These are phyloP conservation scores for Saururus chinensis DNA, from an alignment of 164 flowering plant species.

Conservation along the genomic window DNA sequence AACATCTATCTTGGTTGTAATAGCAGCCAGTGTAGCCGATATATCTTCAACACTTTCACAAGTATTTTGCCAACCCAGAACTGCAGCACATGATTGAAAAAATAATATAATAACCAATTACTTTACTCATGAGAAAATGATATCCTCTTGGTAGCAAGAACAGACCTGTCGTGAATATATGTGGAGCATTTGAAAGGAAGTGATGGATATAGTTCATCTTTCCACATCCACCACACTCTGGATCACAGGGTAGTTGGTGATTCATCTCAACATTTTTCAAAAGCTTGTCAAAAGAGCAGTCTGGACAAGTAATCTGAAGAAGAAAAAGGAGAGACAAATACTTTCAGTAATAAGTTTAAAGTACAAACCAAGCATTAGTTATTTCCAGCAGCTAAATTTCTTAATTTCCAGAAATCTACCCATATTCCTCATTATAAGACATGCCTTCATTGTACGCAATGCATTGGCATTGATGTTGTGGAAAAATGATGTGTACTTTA, in stretches of 20 bases:
- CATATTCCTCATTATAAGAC: constrained; percentile 1
- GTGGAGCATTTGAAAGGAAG: constrained; percentile 65
- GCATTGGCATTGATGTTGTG: constrained; percentile 93
- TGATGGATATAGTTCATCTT: constrained; percentile 75
- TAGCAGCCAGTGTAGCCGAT: constrained; percentile 70
- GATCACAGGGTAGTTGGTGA: constrained; percentile 90
- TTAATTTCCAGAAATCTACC: neutral
- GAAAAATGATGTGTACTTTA: constrained; percentile 88
- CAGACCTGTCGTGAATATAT: constrained; percentile 80
- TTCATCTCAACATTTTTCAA: constrained; percentile 82
- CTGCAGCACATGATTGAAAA: constrained; percentile 30
- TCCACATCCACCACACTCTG: constrained; percentile 88
- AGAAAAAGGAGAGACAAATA: neutral
- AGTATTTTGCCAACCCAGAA: constrained; percentile 96
- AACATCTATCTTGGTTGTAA: constrained; percentile 68
- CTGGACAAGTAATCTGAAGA: constrained; percentile 54
- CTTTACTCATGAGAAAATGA: neutral
- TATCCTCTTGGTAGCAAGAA: neutral
- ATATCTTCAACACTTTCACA: constrained; percentile 77
- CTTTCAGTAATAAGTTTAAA: neutral
- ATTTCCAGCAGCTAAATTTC: neutral
- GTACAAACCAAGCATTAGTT: neutral
- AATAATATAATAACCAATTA: neutral
- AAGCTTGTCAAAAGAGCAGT: constrained; percentile 71
- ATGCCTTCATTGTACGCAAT: constrained; percentile 87